Base-by-base conservation (phyloP, 208 protist species). In the Trypanosoma rangeli region DNA sequence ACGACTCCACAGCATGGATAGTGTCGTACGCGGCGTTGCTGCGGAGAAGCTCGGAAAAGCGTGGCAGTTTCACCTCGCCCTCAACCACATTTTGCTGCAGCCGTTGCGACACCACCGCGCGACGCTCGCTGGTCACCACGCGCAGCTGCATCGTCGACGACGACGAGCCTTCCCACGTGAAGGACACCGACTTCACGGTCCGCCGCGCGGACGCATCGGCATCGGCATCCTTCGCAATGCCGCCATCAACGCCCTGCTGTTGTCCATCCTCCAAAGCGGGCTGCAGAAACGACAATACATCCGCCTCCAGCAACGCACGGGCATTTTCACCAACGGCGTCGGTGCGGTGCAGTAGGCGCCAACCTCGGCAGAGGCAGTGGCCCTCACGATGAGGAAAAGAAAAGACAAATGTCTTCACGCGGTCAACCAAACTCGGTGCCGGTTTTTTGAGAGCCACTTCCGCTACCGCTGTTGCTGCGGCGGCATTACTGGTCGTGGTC, bases 81-180 rank as follows among this genome's bases (percentile, higher is more conserved):
- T 68, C 68, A 33, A 68, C 31, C 9, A 64, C 48, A 46, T 18
- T 66, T 48, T 71, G 64, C 24, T 80, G 62, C 3, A 71, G 48
- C 42, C 53, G 60, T 9, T 59, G 28, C 42, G 68, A 69, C 42
- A 65, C 62, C 13, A 31, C 49, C n/a, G 64, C 64, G n/a, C 86
- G 84, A 16, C 84, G 83, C 64, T 88, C 85, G 49, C 83, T 92
- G n/a, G 89, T 94, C 61, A 78, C 61, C 24, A 94, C 89, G 46
- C 80, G 80, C 26, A 94, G 72, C 35, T 83, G 82, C 68, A 92
- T 79, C 49, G 85, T 80, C 16, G 73, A 85, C 13, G 84, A 84
- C 13, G 70, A 78, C 8, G 70, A 78, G 0, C 72, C 76, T 20
- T 70, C 69, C n/a, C 59, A 66, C 60, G 55, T 18, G 80, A 63